Conservation (phyloP, 1,139 yeast genomes). For the Candida sanyaensis region DNA sequence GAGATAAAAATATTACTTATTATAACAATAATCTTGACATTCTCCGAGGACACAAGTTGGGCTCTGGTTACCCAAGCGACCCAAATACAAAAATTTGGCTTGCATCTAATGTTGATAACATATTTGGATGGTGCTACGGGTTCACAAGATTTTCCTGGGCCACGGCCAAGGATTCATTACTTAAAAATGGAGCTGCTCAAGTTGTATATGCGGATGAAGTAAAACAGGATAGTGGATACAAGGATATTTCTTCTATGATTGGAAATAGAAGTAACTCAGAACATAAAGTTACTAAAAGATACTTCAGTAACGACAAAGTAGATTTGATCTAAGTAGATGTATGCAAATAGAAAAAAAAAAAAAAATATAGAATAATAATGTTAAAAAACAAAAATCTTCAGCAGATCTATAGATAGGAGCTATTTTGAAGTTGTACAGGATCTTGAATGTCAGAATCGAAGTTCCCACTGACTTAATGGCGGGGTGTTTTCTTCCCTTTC, state of each 20-base stretch:
- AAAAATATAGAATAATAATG: too few species aligned
- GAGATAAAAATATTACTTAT: conserved; percentile 68
- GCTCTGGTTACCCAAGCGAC: conserved; percentile 95
- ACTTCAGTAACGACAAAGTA: conserved; percentile 11
- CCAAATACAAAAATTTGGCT: conserved; percentile 83
- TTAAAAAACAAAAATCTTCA: too few species aligned
- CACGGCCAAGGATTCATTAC: conserved; percentile 76
- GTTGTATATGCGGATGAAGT: conserved; percentile 43
- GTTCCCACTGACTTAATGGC: too few species aligned
- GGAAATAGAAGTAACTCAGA: conserved; percentile 4
- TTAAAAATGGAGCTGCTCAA: conserved; percentile 48
- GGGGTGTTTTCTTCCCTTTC: too few species aligned
- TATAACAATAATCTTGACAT: conserved; percentile 23
- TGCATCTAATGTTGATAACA: conserved; percentile 56
- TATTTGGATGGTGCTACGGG: conserved; percentile 85
- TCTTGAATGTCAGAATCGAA: too few species aligned
- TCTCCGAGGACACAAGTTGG: conserved; percentile 47
- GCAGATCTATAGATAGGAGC: too few species aligned
- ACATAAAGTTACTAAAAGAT: conserved; percentile 7
- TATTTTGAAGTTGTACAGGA: too few species aligned
- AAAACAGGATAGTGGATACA: conserved; percentile 26
- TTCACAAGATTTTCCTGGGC: conserved; percentile 92
- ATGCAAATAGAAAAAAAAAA: not conserved
- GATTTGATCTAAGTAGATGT: not conserved
- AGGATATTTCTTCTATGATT: conserved; percentile 27